phyloP scores from a whole-genome alignment of 2,329 filamentous ascomycete genomes.

The Sordariomycetes sp. region DNA sequence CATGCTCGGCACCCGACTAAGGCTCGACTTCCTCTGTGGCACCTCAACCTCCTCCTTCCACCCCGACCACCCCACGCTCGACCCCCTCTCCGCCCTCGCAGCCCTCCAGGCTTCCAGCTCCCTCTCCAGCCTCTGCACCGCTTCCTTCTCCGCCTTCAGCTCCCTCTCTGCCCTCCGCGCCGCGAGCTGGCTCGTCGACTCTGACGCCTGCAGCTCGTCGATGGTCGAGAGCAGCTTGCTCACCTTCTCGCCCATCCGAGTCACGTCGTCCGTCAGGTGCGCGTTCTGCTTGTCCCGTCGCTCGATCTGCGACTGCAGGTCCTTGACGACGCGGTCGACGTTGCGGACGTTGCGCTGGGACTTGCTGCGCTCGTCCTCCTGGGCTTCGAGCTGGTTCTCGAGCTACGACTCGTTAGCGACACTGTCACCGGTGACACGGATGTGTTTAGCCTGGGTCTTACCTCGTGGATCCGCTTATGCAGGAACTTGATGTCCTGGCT shows the following conservation, averaged over 20 bases:
- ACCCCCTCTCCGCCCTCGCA: slow-evolving; percentile 49
- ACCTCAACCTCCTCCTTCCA: slow-evolving; percentile 31
- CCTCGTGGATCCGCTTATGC: slow-evolving; percentile 89
- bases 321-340: slow-evolving; percentile 86
- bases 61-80: slow-evolving; percentile 13
- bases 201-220: slow-evolving; percentile 82
- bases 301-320: slow-evolving; percentile 83
- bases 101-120: slow-evolving; percentile 81
- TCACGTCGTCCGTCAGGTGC: slow-evolving; percentile 71
- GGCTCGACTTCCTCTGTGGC: slow-evolving; percentile 52
- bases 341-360: slow-evolving; percentile 83
- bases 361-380: slow-evolving; percentile 65
- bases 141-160: slow-evolving; percentile 78
- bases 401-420: slow-evolving; percentile 41
- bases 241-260: slow-evolving; percentile 77
- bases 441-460: slow-evolving; percentile 30
- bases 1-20: slow-evolving; percentile 50
- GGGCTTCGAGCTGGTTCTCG: slow-evolving; percentile 72
- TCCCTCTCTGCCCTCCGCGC: slow-evolving; percentile 82
- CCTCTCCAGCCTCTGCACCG: slow-evolving; percentile 65
- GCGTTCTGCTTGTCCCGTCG: slow-evolving; percentile 79
- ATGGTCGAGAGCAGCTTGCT: slow-evolving; percentile 83
- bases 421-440: not conserved
- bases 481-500: slow-evolving; percentile 94
- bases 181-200: slow-evolving; percentile 68